Percentiles rank a stretch among this genome's conserved stretches.
Evolutionary conservation across 176 grass and related monocot species (phyloP).

Genomic region (Secale cereale): DNA sequence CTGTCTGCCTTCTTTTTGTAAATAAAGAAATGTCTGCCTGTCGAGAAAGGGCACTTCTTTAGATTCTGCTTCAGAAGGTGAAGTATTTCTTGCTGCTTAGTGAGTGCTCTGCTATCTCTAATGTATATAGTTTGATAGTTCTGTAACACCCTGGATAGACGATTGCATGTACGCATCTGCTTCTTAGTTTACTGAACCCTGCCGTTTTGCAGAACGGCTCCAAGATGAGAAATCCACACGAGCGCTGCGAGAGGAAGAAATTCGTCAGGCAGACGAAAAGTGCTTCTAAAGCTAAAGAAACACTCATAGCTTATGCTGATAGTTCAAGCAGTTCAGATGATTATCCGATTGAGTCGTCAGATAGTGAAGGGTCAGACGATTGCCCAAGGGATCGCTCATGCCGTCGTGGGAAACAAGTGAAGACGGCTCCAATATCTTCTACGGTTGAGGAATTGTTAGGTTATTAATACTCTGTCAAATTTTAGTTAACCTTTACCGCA

Average conservation of each 20-base stretch:
- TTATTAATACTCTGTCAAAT: neutral
- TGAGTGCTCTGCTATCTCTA: too few relatives aligned
- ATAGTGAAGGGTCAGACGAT: neutral
- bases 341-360: neutral
- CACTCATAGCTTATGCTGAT: neutral
- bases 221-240: neutral
- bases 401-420: neutral
- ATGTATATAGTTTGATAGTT: too few relatives aligned
- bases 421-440: neutral
- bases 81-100: neutral
- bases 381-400: neutral
- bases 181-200: neutral
- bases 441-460: neutral
- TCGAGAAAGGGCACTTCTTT: neutral
- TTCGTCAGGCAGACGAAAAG: neutral
- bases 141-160: too few relatives aligned
- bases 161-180: too few relatives aligned
- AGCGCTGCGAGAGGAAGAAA: neutral
- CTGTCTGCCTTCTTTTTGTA: neutral
- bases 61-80: neutral
- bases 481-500: neutral
- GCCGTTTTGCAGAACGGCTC: neutral
- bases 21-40: neutral
- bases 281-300: neutral
- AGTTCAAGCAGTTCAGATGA: neutral